Evolutionary conservation across 305 asterid species (phyloP).

Genomic region (Fraxinus ornus): DNA sequence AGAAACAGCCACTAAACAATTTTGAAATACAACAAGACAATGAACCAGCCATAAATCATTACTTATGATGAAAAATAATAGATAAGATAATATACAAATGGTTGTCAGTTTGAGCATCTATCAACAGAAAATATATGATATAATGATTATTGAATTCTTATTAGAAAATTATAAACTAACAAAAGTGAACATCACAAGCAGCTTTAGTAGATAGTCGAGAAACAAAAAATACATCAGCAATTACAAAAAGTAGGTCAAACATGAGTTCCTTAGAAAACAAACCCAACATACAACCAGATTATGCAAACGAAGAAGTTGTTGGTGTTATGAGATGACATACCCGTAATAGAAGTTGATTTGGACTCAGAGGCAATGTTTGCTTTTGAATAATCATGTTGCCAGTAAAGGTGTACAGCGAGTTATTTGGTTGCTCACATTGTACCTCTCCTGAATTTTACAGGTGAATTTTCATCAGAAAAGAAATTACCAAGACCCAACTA

Average conservation of each 20-base stretch:
- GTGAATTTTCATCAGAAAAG: constrained; percentile 28
- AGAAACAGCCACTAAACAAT: constrained; percentile 10
- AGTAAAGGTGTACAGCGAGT: constrained; percentile 93
- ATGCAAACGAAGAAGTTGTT: background rate
- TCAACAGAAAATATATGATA: background rate
- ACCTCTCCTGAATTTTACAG: constrained; percentile 79
- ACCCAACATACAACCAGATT: constrained; percentile 14
- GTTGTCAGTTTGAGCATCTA: background rate
- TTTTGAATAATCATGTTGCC: constrained; percentile 88
- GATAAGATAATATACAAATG: constrained; percentile 2
- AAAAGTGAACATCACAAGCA: constrained; percentile 17
- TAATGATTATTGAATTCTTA: background rate
- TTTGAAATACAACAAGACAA: constrained; percentile 12
- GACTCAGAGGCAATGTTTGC: constrained; percentile 97
- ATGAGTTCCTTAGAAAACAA: constrained; percentile 10
- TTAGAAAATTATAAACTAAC: background rate
- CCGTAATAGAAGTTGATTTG: constrained; percentile 92
- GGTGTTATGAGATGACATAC: constrained; percentile 42
- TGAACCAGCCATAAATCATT: constrained; percentile 15
- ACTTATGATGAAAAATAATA: background rate
- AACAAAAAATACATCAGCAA: constrained; percentile 6
- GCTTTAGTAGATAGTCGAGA: background rate
- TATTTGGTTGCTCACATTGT: constrained; percentile 99
- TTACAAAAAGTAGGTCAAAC: background rate
- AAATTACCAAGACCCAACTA: constrained; percentile 24